These are phyloP conservation scores for Orychophragmus violaceus DNA, from an alignment of 345 rosid genomes.

Conservation along the genomic window DNA sequence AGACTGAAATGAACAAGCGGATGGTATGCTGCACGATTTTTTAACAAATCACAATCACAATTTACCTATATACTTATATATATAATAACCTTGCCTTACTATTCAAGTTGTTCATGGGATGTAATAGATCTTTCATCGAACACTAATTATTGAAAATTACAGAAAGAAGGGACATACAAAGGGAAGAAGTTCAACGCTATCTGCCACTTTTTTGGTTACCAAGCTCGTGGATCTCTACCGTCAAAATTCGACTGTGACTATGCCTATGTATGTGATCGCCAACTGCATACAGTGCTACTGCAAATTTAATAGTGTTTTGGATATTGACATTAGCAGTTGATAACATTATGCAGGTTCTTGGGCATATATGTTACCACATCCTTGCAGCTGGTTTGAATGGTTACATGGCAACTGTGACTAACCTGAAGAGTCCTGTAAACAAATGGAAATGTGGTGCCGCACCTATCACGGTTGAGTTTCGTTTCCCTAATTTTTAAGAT, in stretches of 20 bases:
- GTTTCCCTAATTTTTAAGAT: neutral
- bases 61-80: neutral
- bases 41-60: neutral
- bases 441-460: slow-evolving; percentile 98
- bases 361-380: slow-evolving; percentile 86
- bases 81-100: neutral
- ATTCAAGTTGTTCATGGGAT: neutral
- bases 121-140: neutral
- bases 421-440: slow-evolving; percentile 77
- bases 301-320: neutral
- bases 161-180: slow-evolving; percentile 81
- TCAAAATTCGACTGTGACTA: slow-evolving; percentile 96
- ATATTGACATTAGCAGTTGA: neutral
- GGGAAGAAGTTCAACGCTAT: slow-evolving; percentile 94
- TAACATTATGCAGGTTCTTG: slow-evolving; percentile 58
- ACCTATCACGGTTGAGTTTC: slow-evolving; percentile 71
- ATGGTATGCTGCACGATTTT: slow-evolving; percentile 34
- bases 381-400: slow-evolving; percentile 93
- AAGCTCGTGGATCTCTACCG: slow-evolving; percentile 97
- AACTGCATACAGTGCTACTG: slow-evolving; percentile 10
- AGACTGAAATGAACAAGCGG: slow-evolving; percentile 84
- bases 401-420: slow-evolving; percentile 90
- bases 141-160: slow-evolving; percentile 24
- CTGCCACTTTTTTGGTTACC: slow-evolving; percentile 97
- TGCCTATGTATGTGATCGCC: slow-evolving; percentile 60